Conservation (phyloP, 495 filamentous ascomycete species). For the Trichoderma erinaceum region DNA sequence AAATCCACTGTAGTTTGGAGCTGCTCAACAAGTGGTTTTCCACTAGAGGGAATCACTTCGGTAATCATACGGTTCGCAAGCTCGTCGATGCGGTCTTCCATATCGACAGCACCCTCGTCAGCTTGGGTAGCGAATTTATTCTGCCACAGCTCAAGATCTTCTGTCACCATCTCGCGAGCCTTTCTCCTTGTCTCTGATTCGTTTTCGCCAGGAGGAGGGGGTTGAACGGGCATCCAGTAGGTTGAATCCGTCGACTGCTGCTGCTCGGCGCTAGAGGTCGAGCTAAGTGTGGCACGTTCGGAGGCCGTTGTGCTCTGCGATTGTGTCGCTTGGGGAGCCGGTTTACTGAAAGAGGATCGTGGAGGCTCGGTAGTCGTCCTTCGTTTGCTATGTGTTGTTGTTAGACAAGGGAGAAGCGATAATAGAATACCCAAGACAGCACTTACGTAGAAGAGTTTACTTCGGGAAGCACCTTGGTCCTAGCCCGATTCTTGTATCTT, state of each 20-base stretch:
- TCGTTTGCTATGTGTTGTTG: conserved; percentile 20
- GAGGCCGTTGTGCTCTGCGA: not conserved
- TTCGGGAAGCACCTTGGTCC: conserved; percentile 22
- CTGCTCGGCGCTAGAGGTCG: conserved; percentile 22
- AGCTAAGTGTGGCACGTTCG: not conserved
- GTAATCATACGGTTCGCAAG: conserved; percentile 52
- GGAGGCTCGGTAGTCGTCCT: conserved; percentile 5
- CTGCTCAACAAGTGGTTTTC: conserved; percentile 58
- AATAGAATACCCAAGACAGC: not conserved
- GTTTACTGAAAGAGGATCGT: conserved; percentile 34
- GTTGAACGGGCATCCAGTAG: conserved; percentile 12
- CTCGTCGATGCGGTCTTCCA: conserved; percentile 64
- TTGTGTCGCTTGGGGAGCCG: conserved; percentile 19
- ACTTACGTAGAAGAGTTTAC: conserved; percentile 10
- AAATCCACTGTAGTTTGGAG: conserved; percentile 59
- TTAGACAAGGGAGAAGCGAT: not conserved
- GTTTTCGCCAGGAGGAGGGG: conserved; percentile 26
- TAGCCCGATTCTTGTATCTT: conserved; percentile 47
- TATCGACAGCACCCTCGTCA: conserved; percentile 72
- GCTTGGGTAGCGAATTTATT: conserved; percentile 76
- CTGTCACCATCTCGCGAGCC: conserved; percentile 60
- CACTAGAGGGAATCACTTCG: conserved; percentile 44
- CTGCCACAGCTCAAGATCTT: conserved; percentile 78
- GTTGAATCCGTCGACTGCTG: conserved; percentile 14
- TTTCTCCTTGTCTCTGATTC: conserved; percentile 38